A percentile compares a stretch with the other conserved stretches of the same genome.
Conservation (phyloP, 2,329 filamentous ascomycete species). For the Colletotrichum coccodes region DNA sequence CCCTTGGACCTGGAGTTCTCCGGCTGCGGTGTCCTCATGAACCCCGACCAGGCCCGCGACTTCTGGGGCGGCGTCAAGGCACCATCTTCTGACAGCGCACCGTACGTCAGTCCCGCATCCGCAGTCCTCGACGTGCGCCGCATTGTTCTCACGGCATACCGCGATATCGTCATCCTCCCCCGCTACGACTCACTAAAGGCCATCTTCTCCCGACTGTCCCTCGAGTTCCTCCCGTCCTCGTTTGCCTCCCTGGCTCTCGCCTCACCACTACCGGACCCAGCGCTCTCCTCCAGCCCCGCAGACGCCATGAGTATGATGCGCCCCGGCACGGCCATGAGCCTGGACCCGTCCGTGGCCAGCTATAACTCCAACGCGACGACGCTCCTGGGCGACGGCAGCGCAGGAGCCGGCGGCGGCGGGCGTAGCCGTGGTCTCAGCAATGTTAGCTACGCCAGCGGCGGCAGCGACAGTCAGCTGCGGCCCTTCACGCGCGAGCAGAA, state of each 20-base stretch:
- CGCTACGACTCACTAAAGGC: constrained; percentile 89
- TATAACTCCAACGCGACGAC: constrained; percentile 85
- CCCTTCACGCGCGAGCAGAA: constrained; percentile 69
- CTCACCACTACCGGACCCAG: constrained; percentile 62
- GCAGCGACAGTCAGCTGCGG: constrained; percentile 55
- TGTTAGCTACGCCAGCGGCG: constrained; percentile 73
- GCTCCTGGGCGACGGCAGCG: constrained; percentile 75
- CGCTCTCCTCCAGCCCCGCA: constrained; percentile 61
- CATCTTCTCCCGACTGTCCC: constrained; percentile 88
- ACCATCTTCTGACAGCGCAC: constrained; percentile 43
- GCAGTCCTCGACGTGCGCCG: constrained; percentile 84
- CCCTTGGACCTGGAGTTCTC: constrained; percentile 94
- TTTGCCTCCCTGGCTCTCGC: constrained; percentile 61
- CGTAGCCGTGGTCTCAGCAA: constrained; percentile 88
- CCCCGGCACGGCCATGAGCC: constrained; percentile 78
- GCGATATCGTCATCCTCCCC: constrained; percentile 88
- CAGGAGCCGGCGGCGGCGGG: constrained; percentile 60
- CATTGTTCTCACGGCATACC: constrained; percentile 87
- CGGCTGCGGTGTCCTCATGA: constrained; percentile 83
- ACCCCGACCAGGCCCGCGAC: constrained; percentile 80
- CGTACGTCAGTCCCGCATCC: constrained; percentile 58
- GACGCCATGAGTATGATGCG: constrained; percentile 55
- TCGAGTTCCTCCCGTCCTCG: constrained; percentile 76
- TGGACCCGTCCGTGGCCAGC: constrained; percentile 80
- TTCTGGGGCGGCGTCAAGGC: constrained; percentile 84